These are phyloP conservation scores for Cercospora nicotianae DNA, from an alignment of 2,329 filamentous ascomycete species.

Conservation along the genomic window DNA sequence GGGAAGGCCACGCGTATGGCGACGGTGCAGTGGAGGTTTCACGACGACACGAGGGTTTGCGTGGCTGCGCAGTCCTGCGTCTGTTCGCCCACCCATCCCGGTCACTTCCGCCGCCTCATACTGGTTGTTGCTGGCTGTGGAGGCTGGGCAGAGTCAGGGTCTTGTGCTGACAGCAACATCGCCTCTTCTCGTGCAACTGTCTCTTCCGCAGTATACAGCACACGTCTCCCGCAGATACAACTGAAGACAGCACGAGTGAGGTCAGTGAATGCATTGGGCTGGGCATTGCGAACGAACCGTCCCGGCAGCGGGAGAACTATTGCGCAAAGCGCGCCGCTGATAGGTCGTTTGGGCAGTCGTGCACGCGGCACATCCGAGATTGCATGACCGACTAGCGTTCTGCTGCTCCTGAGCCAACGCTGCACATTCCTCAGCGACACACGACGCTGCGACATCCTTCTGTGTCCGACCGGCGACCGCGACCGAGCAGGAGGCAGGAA, in stretches of 20 bases:
- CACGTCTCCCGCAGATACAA: not conserved
- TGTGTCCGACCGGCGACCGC: not conserved
- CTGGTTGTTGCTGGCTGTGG: not conserved
- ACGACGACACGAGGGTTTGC: constrained; percentile 18
- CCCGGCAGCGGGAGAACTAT: not conserved
- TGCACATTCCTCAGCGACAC: not conserved
- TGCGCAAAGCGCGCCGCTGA: not conserved
- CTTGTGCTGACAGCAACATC: not conserved
- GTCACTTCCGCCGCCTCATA: not conserved
- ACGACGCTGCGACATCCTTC: not conserved
- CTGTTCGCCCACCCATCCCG: not conserved
- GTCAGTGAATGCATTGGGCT: not conserved
- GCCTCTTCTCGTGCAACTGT: not conserved
- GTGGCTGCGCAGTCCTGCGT: constrained; percentile 8
- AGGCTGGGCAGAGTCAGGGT: not conserved
- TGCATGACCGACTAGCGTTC: not conserved
- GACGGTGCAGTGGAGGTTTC: constrained; percentile 4
- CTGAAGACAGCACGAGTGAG: not conserved
- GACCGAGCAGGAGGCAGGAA: constrained; percentile 1
- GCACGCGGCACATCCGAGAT: constrained; percentile 8
- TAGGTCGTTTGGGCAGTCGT: not conserved
- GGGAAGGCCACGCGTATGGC: not conserved
- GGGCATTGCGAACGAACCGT: not conserved
- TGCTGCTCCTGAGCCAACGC: not conserved
- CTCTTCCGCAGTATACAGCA: not conserved